A percentile compares a stretch with the other conserved stretches of the same genome.
phyloP scores from a whole-genome alignment of 2,329 filamentous ascomycete genomes.

The Eutypa lata region DNA sequence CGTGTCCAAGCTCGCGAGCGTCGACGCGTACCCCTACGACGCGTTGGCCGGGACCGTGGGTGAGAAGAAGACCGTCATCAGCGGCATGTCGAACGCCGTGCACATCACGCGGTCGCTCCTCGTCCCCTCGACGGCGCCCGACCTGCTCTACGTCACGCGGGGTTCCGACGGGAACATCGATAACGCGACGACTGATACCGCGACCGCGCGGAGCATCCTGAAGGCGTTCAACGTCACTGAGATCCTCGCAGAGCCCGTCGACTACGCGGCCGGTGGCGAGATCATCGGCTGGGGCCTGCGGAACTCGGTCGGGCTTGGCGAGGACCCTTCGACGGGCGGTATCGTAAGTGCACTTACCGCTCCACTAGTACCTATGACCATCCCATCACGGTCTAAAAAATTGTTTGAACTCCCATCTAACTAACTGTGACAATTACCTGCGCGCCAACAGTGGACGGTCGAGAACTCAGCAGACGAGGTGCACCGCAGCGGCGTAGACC shows the following conservation, averaged over 20 bases:
- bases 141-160: conserved; percentile 61
- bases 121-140: conserved; percentile 51
- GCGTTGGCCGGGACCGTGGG: conserved; percentile 43
- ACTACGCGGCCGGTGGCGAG: conserved; percentile 46
- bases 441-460: conserved; percentile 45
- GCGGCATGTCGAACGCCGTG: conserved; percentile 59
- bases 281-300: conserved; percentile 66
- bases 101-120: conserved; percentile 67
- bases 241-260: conserved; percentile 22
- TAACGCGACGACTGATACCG: conserved; percentile 40
- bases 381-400: too few species aligned
- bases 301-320: conserved; percentile 70
- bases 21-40: conserved; percentile 66
- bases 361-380: too few species aligned
- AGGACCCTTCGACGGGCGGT: conserved; percentile 51
- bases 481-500: conserved; percentile 52
- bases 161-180: conserved; percentile 66
- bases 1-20: conserved; percentile 55
- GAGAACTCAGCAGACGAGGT: conserved; percentile 71
- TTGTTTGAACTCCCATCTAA: too few species aligned
- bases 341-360: too few species aligned
- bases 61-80: conserved; percentile 50
- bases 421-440: too few species aligned
- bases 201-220: conserved; percentile 54
- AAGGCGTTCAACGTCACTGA: conserved; percentile 49